phyloP scores from a whole-genome alignment of 2,329 filamentous ascomycete species.

The Polytolypa hystricis region DNA sequence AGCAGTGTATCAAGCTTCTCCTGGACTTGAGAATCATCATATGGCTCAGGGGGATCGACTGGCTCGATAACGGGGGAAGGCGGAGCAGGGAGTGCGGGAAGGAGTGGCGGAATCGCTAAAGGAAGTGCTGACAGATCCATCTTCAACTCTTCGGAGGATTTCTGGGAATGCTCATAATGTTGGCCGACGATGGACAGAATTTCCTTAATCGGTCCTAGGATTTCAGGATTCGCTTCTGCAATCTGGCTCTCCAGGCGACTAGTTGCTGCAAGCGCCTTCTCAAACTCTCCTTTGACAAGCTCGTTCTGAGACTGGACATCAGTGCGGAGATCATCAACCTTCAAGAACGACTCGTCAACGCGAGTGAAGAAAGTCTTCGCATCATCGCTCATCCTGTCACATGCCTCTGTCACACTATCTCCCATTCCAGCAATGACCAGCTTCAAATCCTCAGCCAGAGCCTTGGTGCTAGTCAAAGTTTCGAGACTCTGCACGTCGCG shows the following conservation, averaged over 20 bases:
- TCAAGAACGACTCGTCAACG: constrained; percentile 66
- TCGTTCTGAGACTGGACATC: constrained; percentile 66
- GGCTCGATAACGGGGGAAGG: constrained; percentile 15
- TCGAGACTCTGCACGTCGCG: constrained; percentile 63
- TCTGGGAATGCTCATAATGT: constrained; percentile 80
- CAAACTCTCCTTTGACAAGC: constrained; percentile 68
- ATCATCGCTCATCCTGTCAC: constrained; percentile 78
- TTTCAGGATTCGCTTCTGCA: constrained; percentile 74
- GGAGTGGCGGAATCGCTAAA: constrained; percentile 43
- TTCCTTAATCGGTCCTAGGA: constrained; percentile 75
- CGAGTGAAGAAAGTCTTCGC: constrained; percentile 76
- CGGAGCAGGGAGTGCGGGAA: constrained; percentile 39
- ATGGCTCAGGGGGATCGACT: constrained; percentile 34
- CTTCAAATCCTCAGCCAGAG: constrained; percentile 76
- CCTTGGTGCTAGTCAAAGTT: constrained; percentile 62
- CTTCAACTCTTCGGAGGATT: constrained; percentile 50
- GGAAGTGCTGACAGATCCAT: constrained; percentile 42
- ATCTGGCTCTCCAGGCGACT: constrained; percentile 68
- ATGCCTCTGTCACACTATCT: constrained; percentile 64
- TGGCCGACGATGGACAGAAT: constrained; percentile 72
- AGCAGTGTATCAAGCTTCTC: constrained; percentile 46
- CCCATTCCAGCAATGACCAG: constrained; percentile 76
- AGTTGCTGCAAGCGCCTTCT: constrained; percentile 61
- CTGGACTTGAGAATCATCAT: constrained; percentile 48
- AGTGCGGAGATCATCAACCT: constrained; percentile 60